Evolutionary conservation across 768 basidiomycete genomes (phyloP).

Genomic region (Leccinum incarnatum): DNA sequence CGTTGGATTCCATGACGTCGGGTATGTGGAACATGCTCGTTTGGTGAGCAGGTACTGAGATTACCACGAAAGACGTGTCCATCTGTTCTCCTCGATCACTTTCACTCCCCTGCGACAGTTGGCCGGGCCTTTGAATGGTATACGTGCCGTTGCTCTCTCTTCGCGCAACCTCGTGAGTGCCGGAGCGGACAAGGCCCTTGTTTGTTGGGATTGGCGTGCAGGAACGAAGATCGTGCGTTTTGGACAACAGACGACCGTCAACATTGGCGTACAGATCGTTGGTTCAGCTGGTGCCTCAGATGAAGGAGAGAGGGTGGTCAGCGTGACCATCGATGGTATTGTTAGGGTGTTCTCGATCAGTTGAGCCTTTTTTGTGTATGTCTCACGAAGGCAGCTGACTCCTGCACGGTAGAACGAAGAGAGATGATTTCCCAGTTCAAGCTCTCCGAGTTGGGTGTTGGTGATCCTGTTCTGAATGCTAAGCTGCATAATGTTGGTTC

Average conservation of each 20-base stretch:
- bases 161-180: slow-evolving; percentile 82
- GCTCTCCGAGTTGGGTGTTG: slow-evolving; percentile 69
- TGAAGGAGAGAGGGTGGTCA: slow-evolving; percentile 82
- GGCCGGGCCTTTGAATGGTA: slow-evolving; percentile 84
- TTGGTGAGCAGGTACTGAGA: slow-evolving; percentile 3
- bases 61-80: slow-evolving; percentile 60
- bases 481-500: slow-evolving; percentile 76
- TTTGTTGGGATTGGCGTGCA: slow-evolving; percentile 89
- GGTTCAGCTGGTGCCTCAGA: slow-evolving; percentile 38
- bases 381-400: slow-evolving; percentile 4
- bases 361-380: slow-evolving; percentile 37
- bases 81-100: slow-evolving; percentile 82
- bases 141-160: slow-evolving; percentile 84
- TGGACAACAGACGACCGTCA: slow-evolving; percentile 90
- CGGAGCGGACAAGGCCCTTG: slow-evolving; percentile 65
- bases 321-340: slow-evolving; percentile 89
- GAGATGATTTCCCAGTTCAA: slow-evolving; percentile 95
- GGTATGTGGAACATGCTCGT: slow-evolving; percentile 45
- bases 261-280: slow-evolving; percentile 86
- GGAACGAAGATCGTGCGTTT: slow-evolving; percentile 89
- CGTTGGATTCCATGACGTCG: slow-evolving; percentile 90
- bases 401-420: slow-evolving; percentile 43
- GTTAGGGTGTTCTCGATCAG: slow-evolving; percentile 90
- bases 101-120: slow-evolving; percentile 83
- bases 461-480: slow-evolving; percentile 62